Evolutionary conservation across 176 grass and related monocot genomes (phyloP).

Genomic region (Eragrostis curvula): DNA sequence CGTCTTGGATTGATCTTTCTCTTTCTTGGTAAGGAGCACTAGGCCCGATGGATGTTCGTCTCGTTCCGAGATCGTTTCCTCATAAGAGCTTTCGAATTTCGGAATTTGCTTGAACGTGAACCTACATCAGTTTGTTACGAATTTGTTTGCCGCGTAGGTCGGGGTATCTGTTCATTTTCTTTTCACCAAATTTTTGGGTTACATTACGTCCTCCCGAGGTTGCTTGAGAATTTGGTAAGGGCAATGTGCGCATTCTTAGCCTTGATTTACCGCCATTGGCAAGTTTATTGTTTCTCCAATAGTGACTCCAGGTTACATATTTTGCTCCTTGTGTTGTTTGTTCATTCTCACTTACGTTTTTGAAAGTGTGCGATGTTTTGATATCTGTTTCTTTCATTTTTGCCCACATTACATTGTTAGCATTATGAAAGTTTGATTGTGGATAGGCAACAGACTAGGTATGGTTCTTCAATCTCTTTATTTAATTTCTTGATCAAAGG

Average conservation of each 20-base stretch:
- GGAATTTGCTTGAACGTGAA: no score
- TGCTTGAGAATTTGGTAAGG: not conserved
- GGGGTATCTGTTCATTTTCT: not conserved
- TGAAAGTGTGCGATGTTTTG: not conserved
- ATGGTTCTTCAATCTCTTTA: not conserved
- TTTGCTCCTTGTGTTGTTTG: not conserved
- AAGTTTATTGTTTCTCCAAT: not conserved
- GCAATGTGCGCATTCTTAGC: not conserved
- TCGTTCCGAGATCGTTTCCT: not conserved
- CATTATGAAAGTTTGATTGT: not conserved
- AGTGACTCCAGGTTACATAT: not conserved
- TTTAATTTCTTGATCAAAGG: not conserved
- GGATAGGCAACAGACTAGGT: not conserved
- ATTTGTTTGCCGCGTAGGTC: not conserved
- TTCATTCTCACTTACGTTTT: not conserved
- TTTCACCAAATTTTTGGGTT: not conserved
- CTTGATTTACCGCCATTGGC: not conserved
- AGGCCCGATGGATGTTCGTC: not conserved
- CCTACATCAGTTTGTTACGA: not conserved
- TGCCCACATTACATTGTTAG: not conserved
- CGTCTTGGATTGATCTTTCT: not conserved
- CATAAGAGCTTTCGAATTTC: not conserved
- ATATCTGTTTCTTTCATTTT: not conserved
- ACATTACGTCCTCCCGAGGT: not conserved
- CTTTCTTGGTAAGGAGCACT: conserved; percentile 2